Conservation (phyloP, 441 rosid species). For the Gossypium gossypioides region DNA sequence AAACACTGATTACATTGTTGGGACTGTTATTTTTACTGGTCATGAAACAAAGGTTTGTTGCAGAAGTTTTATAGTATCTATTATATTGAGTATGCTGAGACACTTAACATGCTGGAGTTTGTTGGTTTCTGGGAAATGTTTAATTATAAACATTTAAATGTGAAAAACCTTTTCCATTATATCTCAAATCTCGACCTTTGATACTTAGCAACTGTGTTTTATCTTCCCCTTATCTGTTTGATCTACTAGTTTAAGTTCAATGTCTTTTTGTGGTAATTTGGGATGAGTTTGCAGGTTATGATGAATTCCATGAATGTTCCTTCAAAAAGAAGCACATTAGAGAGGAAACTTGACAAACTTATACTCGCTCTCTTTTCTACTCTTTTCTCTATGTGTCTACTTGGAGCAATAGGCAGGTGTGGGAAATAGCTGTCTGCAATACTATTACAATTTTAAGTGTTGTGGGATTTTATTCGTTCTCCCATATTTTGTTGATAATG, state of each 20-base stretch:
- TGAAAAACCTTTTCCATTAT: conserved; percentile 1
- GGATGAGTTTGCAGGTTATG: conserved; percentile 70
- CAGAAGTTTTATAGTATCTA: background rate
- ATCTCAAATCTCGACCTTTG: conserved; percentile 3
- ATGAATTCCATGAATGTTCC: conserved; percentile 99
- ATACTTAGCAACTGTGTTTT: background rate
- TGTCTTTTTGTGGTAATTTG: conserved; percentile 17
- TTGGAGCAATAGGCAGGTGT: conserved; percentile 89
- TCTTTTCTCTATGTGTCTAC: conserved; percentile 75
- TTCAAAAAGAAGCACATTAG: conserved; percentile 96
- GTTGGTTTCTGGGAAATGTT: background rate
- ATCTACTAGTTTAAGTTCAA: background rate
- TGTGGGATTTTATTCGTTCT: conserved; percentile 1
- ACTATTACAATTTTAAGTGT: background rate
- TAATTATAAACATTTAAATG: background rate
- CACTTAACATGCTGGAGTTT: background rate
- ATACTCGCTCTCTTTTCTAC: conserved; percentile 76
- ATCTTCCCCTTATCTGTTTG: background rate
- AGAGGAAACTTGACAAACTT: conserved; percentile 97
- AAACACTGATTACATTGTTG: conserved; percentile 84
- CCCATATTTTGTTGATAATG: conserved; percentile 7
- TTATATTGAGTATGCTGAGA: background rate
- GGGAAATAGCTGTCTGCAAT: conserved; percentile 10
- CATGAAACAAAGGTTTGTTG: conserved; percentile 86
- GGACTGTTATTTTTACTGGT: conserved; percentile 77